Percentiles rank a stretch among this genome's conserved stretches.
These are phyloP conservation scores for Rhodomyrtus psidioides DNA, from an alignment of 441 rosid species.

Conservation along the genomic window DNA sequence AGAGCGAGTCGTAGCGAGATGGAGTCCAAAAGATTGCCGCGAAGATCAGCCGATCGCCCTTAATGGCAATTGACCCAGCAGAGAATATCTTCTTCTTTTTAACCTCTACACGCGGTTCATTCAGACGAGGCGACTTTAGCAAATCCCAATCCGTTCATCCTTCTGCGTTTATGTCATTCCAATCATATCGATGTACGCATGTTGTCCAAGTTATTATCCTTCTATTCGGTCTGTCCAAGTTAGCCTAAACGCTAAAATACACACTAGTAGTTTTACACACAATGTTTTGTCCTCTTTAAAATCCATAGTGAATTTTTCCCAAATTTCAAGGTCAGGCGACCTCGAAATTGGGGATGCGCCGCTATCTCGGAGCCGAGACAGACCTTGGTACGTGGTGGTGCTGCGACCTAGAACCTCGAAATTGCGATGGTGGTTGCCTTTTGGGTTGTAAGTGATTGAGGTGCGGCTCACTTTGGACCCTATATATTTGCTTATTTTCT, in stretches of 20 bases:
- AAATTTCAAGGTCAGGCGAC: not conserved
- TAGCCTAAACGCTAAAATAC: not conserved
- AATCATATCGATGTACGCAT: too few species aligned
- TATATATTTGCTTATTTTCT: too few species aligned
- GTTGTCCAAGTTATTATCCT: too few species aligned
- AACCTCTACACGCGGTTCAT: too few species aligned
- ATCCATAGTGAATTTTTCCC: not conserved
- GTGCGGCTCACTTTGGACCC: not conserved
- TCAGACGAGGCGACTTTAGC: too few species aligned
- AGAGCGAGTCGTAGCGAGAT: slow-evolving; percentile 43
- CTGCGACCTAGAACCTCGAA: not conserved
- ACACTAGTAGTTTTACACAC: not conserved
- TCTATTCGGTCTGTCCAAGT: not conserved
- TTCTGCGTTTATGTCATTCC: too few species aligned
- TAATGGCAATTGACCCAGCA: not conserved
- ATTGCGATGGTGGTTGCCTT: not conserved
- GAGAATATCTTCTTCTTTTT: not conserved
- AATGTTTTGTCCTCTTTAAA: not conserved
- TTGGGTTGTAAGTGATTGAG: not conserved
- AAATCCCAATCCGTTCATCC: too few species aligned
- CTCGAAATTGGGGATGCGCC: not conserved
- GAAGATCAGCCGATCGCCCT: slow-evolving; percentile 15
- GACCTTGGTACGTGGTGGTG: not conserved
- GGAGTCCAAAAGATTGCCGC: slow-evolving; percentile 54
- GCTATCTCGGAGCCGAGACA: not conserved